Conservation (phyloP, 1,284 basidiomycete species). For the Sanguinoderma infundibulare region DNA sequence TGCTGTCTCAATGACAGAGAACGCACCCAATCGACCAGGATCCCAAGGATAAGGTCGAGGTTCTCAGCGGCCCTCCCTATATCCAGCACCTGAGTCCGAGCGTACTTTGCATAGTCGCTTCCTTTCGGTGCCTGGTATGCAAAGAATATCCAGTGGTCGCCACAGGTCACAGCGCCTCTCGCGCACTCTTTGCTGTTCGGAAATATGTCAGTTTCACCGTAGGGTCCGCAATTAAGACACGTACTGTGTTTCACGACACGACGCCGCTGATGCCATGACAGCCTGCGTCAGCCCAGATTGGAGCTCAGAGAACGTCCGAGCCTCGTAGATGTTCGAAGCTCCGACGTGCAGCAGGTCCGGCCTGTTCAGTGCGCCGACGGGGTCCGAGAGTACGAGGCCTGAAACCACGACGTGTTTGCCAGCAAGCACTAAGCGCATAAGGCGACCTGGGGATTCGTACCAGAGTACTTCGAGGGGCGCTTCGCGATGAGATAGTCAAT, state of each 20-base stretch:
- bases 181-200: conserved; percentile 12
- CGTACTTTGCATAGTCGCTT: conserved; percentile 15
- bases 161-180: conserved; percentile 15
- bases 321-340: conserved; percentile 15
- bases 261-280: conserved; percentile 9
- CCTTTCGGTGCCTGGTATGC: conserved; percentile 16
- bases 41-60: conserved; percentile 12
- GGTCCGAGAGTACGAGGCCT: conserved; percentile 16
- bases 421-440: not conserved
- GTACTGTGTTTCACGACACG: conserved; percentile 8
- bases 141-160: conserved; percentile 17
- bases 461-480: conserved; percentile 14
- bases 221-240: not conserved
- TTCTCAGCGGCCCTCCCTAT: conserved; percentile 13
- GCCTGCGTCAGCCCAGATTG: conserved; percentile 12
- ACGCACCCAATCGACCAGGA: conserved; percentile 17
- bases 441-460: not conserved
- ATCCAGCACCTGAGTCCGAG: conserved; percentile 12
- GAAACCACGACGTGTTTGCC: not conserved
- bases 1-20: not conserved
- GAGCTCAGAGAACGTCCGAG: conserved; percentile 12
- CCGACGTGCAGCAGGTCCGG: conserved; percentile 13
- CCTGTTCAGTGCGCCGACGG: conserved; percentile 15
- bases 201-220: not conserved
- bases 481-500: conserved; percentile 15